Base-by-base conservation (phyloP, 2,329 filamentous ascomycete genomes). In the Fusarium anguioides region DNA sequence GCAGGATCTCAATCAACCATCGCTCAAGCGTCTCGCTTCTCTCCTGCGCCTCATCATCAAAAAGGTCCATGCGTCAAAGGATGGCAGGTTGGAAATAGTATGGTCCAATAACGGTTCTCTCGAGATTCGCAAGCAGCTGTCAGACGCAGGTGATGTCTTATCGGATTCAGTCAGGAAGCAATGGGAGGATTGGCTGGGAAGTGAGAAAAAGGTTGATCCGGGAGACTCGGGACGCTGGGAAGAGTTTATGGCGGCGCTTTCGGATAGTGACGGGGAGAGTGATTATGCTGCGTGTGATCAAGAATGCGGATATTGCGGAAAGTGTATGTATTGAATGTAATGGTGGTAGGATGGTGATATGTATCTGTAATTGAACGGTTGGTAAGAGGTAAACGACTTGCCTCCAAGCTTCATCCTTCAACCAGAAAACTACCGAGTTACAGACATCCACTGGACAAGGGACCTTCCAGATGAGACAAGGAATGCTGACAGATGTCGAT, bases 1-100 rank as follows among this genome's bases (percentile, higher is more conserved):
- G 81, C 80, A 83, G 55, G 60, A 54, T 8, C 53, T 72, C 6
- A 75, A 78, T 33, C 68, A 74, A 17, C 20, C 52, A 2, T 68
- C 68, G 1, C 72, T 83, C 8, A 67, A 73, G 4, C 71, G 64
- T 8, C 63, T 82, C 6, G 60, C 31, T 11, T 18, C 54, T 14
- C 72, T 76, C 4, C 61, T 76, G 3, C 61, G 62, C 23, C 57
- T 64, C 7, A 57, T 75, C 10, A 62, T 68, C 2, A 48, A 59
- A n/a, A 62, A 29, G 7, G 64, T 60, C 5, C 45, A 45, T 5
- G 36, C 55, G 20, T 36, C 59, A 11, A 11, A 46, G 1, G 64
- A 65, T 2, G 68, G 63, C 6, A 71, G 68, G 42, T 35, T 77
- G 12, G 75, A 76, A 36, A 48, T 76, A 29, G 59, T 74, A 5